Evolutionary conservation across 495 filamentous ascomycete genomes (phyloP).

Genomic region (Podospora anserina): DNA sequence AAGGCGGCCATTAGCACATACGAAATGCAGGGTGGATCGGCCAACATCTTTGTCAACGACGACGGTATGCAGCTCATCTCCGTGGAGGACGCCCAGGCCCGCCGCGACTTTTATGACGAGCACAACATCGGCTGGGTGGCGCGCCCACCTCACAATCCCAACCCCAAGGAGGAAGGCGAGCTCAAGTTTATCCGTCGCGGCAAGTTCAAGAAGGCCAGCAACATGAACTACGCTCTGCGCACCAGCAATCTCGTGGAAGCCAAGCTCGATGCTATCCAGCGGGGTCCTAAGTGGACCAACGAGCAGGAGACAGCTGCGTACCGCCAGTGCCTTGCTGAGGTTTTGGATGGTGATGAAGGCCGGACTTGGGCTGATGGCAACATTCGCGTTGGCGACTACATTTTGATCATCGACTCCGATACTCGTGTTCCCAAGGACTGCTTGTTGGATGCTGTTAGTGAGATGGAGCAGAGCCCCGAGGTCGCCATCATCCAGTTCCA

Average conservation of each 20-base stretch:
- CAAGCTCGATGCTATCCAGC: constrained; percentile 45
- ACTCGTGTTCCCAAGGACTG: constrained; percentile 73
- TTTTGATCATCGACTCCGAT: constrained; percentile 72
- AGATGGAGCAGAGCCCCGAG: constrained; percentile 77
- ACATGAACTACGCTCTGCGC: constrained; percentile 67
- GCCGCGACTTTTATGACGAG: constrained; percentile 63
- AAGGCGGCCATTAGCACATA: constrained; percentile 66
- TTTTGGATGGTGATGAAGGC: constrained; percentile 61
- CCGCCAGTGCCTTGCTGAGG: constrained; percentile 38
- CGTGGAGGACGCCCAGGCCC: constrained; percentile 51
- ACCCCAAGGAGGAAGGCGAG: constrained; percentile 29
- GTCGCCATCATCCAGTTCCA: constrained; percentile 79
- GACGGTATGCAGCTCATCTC: constrained; percentile 63
- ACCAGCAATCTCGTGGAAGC: constrained; percentile 59
- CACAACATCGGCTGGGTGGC: constrained; percentile 62
- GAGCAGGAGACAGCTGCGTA: constrained; percentile 41
- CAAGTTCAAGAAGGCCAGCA: constrained; percentile 73
- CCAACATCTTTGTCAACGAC: constrained; percentile 70
- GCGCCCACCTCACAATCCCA: constrained; percentile 56
- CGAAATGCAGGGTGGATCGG: constrained; percentile 65
- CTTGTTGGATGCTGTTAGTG: constrained; percentile 69
- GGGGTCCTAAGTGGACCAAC: constrained; percentile 46
- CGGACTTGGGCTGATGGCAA: constrained; percentile 78
- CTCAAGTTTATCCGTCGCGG: constrained; percentile 54
- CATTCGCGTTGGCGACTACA: constrained; percentile 76